phyloP scores from a whole-genome alignment of 2,329 filamentous ascomycete genomes.

The Curvularia lunata region DNA sequence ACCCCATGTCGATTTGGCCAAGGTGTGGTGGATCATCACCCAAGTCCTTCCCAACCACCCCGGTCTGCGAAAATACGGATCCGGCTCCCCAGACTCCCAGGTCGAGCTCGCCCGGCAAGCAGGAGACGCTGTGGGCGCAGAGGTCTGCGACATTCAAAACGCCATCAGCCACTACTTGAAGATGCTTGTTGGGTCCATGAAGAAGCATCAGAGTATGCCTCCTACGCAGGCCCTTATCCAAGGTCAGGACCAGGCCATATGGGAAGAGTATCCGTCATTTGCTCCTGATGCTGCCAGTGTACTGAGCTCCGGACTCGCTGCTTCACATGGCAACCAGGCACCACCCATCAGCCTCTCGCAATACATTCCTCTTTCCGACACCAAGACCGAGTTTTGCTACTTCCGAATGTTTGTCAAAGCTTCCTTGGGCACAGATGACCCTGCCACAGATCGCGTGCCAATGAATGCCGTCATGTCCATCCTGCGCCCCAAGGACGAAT shows the following conservation, averaged over 20 bases:
- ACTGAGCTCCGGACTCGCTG: conserved; percentile 54
- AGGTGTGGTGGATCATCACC: conserved; percentile 77
- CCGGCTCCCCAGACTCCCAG: conserved; percentile 32
- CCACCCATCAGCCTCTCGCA: conserved; percentile 62
- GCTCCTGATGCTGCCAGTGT: conserved; percentile 74
- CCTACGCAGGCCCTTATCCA: conserved; percentile 70
- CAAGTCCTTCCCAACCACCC: conserved; percentile 51
- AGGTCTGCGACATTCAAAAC: conserved; percentile 59
- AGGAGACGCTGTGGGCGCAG: conserved; percentile 54
- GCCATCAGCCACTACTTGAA: conserved; percentile 69
- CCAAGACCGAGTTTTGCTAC: conserved; percentile 75
- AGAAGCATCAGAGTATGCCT: conserved; percentile 79
- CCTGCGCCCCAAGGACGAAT: conserved; percentile 71
- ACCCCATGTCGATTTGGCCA: conserved; percentile 83
- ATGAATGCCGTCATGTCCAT: conserved; percentile 80
- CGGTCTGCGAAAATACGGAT: conserved; percentile 34
- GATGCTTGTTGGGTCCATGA: conserved; percentile 81
- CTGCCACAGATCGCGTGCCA: conserved; percentile 68
- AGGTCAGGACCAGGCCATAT: conserved; percentile 79
- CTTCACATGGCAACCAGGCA: conserved; percentile 54
- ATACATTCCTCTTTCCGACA: conserved; percentile 79
- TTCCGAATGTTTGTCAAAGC: conserved; percentile 77
- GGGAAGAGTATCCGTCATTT: conserved; percentile 77
- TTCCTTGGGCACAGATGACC: conserved; percentile 74
- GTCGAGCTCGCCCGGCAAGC: conserved; percentile 51